phyloP scores from a whole-genome alignment of 2,329 filamentous ascomycete genomes.

The Colletotrichum acutatum region DNA sequence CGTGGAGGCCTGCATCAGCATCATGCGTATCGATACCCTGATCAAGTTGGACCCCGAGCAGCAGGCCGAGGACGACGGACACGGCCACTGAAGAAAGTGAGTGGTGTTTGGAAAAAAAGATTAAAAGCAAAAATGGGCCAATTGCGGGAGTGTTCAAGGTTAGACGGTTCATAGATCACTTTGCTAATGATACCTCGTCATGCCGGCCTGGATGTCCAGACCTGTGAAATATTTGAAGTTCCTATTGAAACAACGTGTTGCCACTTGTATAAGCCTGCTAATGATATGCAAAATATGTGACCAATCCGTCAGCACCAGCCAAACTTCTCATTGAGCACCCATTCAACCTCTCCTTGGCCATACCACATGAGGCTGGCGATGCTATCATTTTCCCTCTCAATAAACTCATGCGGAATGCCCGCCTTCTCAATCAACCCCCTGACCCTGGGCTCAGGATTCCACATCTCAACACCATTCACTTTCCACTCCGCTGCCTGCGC shows the following conservation, averaged over 20 bases:
- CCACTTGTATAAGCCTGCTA: not conserved
- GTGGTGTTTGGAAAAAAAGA: conserved; percentile 1
- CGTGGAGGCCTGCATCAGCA: conserved; percentile 97
- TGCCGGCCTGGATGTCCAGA: conserved; percentile 20
- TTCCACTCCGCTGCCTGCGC: conserved; percentile 77
- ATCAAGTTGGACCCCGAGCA: conserved; percentile 97
- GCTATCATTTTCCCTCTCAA: conserved; percentile 71
- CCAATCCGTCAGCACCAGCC: conserved; percentile 72
- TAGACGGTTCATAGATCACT: conserved; percentile 37
- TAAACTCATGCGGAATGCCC: conserved; percentile 60
- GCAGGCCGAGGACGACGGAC: conserved; percentile 82
- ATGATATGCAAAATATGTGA: not conserved
- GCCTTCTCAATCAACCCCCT: conserved; percentile 57
- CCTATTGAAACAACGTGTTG: conserved; percentile 11
- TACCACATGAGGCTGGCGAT: conserved; percentile 81
- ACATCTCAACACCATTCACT: conserved; percentile 78
- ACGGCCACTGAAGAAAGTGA: conserved; percentile 74
- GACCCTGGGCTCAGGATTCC: conserved; percentile 78
- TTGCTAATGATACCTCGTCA: conserved; percentile 38
- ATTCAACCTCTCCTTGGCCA: conserved; percentile 70
- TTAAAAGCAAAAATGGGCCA: conserved; percentile 28
- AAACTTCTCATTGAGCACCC: conserved; percentile 82
- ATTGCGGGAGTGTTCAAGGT: conserved; percentile 28
- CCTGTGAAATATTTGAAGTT: not conserved
- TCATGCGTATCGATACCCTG: conserved; percentile 99